phyloP scores from a whole-genome alignment of 495 filamentous ascomycete species.

The Daldinia grandis region DNA sequence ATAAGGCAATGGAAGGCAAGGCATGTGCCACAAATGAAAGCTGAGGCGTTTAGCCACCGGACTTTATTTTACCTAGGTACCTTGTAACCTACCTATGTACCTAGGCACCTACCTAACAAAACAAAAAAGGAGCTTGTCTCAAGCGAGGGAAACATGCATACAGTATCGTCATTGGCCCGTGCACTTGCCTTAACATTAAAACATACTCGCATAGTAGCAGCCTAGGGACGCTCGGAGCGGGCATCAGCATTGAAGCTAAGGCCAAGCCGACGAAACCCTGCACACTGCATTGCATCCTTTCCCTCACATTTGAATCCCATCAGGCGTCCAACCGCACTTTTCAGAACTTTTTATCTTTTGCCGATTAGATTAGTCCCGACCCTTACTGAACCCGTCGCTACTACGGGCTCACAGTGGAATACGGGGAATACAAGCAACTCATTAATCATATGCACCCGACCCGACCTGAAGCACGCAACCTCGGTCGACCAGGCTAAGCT shows the following conservation, averaged over 20 bases:
- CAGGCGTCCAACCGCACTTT: conserved; percentile 12
- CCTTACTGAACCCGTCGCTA: conserved; percentile 1
- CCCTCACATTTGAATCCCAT: conserved; percentile 29
- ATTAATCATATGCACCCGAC: conserved; percentile 10
- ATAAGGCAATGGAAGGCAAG: too few species aligned
- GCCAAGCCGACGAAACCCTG: conserved; percentile 30
- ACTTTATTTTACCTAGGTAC: background rate
- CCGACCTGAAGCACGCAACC: conserved; percentile 26
- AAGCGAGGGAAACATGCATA: conserved; percentile 11
- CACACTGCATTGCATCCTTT: conserved; percentile 40
- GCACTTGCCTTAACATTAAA: conserved; percentile 9
- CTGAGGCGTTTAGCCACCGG: conserved; percentile 1
- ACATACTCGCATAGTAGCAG: conserved; percentile 2
- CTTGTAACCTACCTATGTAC: background rate
- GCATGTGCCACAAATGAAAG: background rate
- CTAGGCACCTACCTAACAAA: too few species aligned
- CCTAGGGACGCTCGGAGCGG: conserved; percentile 31
- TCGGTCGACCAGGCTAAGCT: conserved; percentile 23
- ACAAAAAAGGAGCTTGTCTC: background rate
- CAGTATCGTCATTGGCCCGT: conserved; percentile 43
- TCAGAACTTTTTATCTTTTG: conserved; percentile 14
- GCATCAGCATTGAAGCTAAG: conserved; percentile 25
- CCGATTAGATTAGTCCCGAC: conserved; percentile 7
- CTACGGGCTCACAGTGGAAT: conserved; percentile 1
- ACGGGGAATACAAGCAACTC: background rate